These are phyloP conservation scores for Globisporangium nunn DNA, from an alignment of 352 stramenopile species.

Conservation along the genomic window DNA sequence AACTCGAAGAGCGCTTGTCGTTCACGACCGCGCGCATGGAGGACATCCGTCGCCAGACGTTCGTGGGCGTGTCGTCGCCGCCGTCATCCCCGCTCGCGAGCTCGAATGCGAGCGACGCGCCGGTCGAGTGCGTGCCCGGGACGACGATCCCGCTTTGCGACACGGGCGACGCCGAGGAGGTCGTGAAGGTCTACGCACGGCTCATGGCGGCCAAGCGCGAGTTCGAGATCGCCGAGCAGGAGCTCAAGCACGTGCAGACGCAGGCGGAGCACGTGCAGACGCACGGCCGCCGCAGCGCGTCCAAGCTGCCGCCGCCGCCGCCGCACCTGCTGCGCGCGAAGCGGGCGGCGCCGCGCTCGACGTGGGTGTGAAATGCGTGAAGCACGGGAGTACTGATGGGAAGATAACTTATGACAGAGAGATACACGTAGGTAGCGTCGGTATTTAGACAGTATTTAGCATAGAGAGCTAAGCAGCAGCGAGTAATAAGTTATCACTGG, in stretches of 20 bases:
- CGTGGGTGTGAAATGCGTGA: constrained; percentile 7
- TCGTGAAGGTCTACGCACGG: constrained; percentile 16
- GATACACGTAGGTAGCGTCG: constrained; percentile 3
- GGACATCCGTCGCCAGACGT: constrained; percentile 13
- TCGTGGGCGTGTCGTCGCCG: constrained; percentile 2
- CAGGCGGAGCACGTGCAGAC: constrained; percentile 8
- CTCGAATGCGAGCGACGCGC: constrained; percentile 7
- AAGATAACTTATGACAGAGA: constrained; percentile 7
- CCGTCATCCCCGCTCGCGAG: constrained; percentile 5
- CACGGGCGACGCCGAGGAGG: constrained; percentile 11
- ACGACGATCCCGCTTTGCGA: constrained; percentile 12
- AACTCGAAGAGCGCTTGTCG: constrained; percentile 13
- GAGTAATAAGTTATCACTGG: constrained; percentile 11
- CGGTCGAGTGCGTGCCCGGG: constrained; percentile 11
- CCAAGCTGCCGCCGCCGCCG: constrained; percentile 6
- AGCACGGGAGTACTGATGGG: neutral
- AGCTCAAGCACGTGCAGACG: constrained; percentile 14
- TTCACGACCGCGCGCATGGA: constrained; percentile 14
- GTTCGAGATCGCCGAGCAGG: constrained; percentile 14
- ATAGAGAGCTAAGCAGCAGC: constrained; percentile 5
- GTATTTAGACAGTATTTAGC: constrained; percentile 17
- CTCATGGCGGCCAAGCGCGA: constrained; percentile 14
- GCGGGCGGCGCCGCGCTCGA: constrained; percentile 7
- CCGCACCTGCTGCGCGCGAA: constrained; percentile 5
- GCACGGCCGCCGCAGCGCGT: constrained; percentile 12